These are phyloP conservation scores for Russula abietina DNA, from an alignment of 768 basidiomycete species.

Conservation along the genomic window DNA sequence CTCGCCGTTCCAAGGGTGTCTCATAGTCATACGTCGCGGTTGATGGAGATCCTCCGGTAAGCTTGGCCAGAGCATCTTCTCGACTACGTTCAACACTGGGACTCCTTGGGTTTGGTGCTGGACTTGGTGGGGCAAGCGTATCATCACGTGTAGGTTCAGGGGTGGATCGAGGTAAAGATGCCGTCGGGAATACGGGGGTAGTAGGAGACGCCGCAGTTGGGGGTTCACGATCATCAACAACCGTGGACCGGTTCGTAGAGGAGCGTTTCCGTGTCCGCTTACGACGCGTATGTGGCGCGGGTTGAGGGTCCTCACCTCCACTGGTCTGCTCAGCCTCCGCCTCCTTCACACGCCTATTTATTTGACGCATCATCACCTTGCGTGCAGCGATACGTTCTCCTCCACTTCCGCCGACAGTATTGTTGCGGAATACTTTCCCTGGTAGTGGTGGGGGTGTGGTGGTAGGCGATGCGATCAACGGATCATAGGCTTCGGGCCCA, in stretches of 20 bases:
- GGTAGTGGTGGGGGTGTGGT: conserved; percentile 43
- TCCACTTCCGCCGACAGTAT: conserved; percentile 76
- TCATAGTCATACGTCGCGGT: conserved; percentile 18
- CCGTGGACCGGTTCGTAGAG: conserved; percentile 24
- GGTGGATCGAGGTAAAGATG: conserved; percentile 16
- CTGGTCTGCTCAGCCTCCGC: conserved; percentile 58
- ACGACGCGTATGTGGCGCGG: conserved; percentile 17
- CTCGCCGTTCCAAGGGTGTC: conserved; percentile 21
- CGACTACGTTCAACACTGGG: conserved; percentile 25
- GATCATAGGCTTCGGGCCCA: conserved; percentile 59
- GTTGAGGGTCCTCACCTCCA: conserved; percentile 46
- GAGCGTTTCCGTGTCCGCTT: conserved; percentile 23
- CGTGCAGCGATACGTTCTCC: conserved; percentile 73
- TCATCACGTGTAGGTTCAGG: conserved; percentile 20
- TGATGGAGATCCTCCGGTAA: conserved; percentile 16
- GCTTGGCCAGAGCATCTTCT: conserved; percentile 22
- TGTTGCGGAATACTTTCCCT: conserved; percentile 51
- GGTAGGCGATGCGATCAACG: conserved; percentile 43
- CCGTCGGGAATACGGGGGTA: conserved; percentile 20
- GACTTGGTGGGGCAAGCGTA: conserved; percentile 15
- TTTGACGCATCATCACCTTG: conserved; percentile 55
- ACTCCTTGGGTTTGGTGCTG: conserved; percentile 21
- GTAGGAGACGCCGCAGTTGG: conserved; percentile 24
- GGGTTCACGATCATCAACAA: conserved; percentile 33
- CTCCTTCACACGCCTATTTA: conserved; percentile 55